Percentiles rank a stretch among this genome's conserved stretches.
phyloP scores from a whole-genome alignment of 768 basidiomycete genomes.

The Hericium rajendrae region DNA sequence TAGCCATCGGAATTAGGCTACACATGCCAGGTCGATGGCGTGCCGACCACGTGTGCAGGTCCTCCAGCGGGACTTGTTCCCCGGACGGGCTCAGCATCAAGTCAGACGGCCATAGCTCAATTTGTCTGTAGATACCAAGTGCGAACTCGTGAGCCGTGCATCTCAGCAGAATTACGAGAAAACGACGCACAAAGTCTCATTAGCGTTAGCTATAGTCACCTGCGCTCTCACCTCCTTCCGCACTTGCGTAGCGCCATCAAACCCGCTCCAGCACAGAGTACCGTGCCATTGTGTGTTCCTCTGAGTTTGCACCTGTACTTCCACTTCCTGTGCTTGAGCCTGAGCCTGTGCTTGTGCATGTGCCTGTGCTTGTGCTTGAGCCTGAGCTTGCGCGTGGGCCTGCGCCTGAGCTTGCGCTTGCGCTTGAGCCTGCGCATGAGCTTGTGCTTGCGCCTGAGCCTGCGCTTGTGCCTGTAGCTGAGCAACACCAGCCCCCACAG shows the following conservation, averaged over 20 bases:
- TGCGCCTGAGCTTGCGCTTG: too few relatives aligned
- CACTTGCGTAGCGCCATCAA: constrained; percentile 7
- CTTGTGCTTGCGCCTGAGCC: too few relatives aligned
- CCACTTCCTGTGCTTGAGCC: too few relatives aligned
- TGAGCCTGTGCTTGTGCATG: not conserved
- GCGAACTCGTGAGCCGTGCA: not conserved
- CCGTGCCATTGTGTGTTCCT: constrained; percentile 6
- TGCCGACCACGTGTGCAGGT: constrained; percentile 13
- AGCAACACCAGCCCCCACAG: too few relatives aligned
- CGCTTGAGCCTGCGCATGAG: too few relatives aligned
- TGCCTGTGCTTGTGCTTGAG: too few relatives aligned
- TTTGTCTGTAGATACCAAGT: not conserved
- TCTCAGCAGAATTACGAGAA: not conserved
- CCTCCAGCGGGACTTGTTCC: constrained; percentile 3
- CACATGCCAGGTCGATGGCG: constrained; percentile 5
- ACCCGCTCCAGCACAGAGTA: constrained; percentile 9
- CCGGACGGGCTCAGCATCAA: constrained; percentile 6
- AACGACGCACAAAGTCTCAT: constrained; percentile 7
- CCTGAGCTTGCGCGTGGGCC: too few relatives aligned
- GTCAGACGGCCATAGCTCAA: constrained; percentile 7
- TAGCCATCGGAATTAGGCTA: not conserved
- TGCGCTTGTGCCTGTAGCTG: too few relatives aligned
- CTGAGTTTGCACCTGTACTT: not conserved
- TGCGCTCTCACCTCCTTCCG: constrained; percentile 13
- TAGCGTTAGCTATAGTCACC: constrained; percentile 2